phyloP scores from a whole-genome alignment of 495 filamentous ascomycete genomes.

The Lasiosphaeris hirsuta region DNA sequence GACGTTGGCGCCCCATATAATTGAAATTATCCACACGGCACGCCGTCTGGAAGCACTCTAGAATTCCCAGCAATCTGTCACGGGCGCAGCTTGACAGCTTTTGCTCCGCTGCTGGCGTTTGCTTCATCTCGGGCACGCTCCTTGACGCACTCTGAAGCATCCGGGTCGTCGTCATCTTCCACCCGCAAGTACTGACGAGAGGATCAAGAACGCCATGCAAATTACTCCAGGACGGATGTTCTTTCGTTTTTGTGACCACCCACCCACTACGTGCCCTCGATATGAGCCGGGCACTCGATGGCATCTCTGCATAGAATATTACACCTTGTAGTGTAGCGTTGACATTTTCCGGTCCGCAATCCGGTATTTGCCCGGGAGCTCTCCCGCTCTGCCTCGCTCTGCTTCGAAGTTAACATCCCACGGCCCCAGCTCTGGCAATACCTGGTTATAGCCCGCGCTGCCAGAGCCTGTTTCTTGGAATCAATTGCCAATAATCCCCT shows the following conservation, averaged over 20 bases:
- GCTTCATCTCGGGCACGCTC: background rate
- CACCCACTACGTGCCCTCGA: conserved; percentile 1
- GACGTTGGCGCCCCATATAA: background rate
- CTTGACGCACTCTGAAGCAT: too few species aligned
- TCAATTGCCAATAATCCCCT: background rate
- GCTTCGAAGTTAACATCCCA: background rate
- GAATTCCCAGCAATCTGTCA: background rate
- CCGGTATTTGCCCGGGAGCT: conserved; percentile 6
- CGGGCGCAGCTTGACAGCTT: background rate
- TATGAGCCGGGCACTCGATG: conserved; percentile 9
- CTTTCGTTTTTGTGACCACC: conserved; percentile 3
- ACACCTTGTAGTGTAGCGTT: conserved; percentile 6
- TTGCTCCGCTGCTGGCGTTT: background rate
- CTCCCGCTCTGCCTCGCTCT: conserved; percentile 6
- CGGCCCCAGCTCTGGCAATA: background rate
- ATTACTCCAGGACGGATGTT: conserved; percentile 2
- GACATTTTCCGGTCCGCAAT: conserved; percentile 10
- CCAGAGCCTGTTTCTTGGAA: background rate
- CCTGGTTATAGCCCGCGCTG: background rate
- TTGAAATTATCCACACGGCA: background rate
- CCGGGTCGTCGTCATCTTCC: background rate
- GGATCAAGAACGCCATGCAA: background rate
- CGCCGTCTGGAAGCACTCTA: too few species aligned
- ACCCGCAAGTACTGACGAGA: background rate
- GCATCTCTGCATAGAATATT: conserved; percentile 7